phyloP scores from a whole-genome alignment of 2,329 filamentous ascomycete species.

The Parafenestella ontariensis region DNA sequence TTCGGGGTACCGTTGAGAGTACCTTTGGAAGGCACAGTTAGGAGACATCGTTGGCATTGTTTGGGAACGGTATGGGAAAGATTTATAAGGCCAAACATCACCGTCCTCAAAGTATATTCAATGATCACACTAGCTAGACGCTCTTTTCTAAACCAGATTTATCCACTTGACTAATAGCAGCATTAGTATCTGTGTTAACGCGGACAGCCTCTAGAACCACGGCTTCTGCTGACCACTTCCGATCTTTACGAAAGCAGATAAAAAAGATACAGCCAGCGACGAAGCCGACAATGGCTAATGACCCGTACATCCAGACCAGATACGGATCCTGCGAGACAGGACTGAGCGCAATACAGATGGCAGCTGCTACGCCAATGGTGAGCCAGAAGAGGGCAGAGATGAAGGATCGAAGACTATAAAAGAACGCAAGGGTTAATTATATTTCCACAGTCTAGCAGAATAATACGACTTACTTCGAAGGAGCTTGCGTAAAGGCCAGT shows the following conservation, averaged over 20 bases:
- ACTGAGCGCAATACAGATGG: slow-evolving; percentile 37
- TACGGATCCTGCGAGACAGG: slow-evolving; percentile 36
- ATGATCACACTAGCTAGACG: too few relatives aligned
- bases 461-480: slow-evolving; percentile 18
- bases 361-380: slow-evolving; percentile 33
- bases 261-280: slow-evolving; percentile 39
- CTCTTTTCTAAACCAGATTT: not conserved
- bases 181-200: not conserved
- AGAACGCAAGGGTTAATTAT: not conserved
- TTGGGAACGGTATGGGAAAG: too few relatives aligned
- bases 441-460: not conserved
- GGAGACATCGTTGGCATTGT: too few relatives aligned
- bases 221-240: not conserved
- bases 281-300: slow-evolving; percentile 11
- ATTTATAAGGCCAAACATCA: too few relatives aligned
- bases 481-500: slow-evolving; percentile 51
- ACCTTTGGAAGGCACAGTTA: too few relatives aligned
- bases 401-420: slow-evolving; percentile 18
- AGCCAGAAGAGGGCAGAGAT: slow-evolving; percentile 42
- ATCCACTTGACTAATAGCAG: not conserved
- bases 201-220: not conserved
- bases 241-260: slow-evolving; percentile 52
- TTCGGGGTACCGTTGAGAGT: too few relatives aligned
- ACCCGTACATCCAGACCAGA: slow-evolving; percentile 28
- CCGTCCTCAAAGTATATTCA: too few relatives aligned